Evolutionary conservation across 768 basidiomycete genomes (phyloP).

Genomic region (Nevesoporus exiguus): DNA sequence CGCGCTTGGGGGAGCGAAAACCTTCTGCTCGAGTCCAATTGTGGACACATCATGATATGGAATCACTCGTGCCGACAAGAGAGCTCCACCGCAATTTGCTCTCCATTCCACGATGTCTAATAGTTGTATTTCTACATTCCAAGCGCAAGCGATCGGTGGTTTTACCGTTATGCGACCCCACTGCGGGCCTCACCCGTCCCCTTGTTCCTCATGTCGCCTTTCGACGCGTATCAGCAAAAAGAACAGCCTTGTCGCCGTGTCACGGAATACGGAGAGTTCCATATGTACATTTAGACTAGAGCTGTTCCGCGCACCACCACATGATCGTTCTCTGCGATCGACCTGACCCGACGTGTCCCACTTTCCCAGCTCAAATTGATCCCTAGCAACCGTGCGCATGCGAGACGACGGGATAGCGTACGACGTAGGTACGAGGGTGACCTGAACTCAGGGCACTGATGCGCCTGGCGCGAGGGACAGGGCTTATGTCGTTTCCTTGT

Average conservation of each 20-base stretch:
- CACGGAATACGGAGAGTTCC: neutral
- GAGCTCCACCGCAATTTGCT: neutral
- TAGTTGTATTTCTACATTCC: neutral
- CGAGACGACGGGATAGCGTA: neutral
- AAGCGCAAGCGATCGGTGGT: neutral
- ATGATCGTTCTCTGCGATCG: neutral
- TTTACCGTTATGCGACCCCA: neutral
- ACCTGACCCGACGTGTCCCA: neutral
- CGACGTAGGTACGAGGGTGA: neutral
- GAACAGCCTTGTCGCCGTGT: neutral
- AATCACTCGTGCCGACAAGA: neutral
- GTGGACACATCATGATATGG: neutral
- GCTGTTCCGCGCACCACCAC: neutral
- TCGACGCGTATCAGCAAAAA: neutral
- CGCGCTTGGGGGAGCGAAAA: neutral
- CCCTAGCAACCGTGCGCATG: neutral
- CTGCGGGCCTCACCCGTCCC: neutral
- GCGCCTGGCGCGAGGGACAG: too few relatives aligned
- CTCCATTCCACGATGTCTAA: constrained; percentile 5
- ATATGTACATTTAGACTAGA: neutral
- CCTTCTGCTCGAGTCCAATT: neutral
- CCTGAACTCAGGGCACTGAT: too few relatives aligned
- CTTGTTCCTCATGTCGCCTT: neutral
- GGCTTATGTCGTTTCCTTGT: too few relatives aligned
- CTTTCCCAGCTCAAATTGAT: neutral